Percentiles rank a stretch among this genome's conserved stretches.
phyloP scores from a whole-genome alignment of 495 filamentous ascomycete genomes.

The Neurospora discreta region DNA sequence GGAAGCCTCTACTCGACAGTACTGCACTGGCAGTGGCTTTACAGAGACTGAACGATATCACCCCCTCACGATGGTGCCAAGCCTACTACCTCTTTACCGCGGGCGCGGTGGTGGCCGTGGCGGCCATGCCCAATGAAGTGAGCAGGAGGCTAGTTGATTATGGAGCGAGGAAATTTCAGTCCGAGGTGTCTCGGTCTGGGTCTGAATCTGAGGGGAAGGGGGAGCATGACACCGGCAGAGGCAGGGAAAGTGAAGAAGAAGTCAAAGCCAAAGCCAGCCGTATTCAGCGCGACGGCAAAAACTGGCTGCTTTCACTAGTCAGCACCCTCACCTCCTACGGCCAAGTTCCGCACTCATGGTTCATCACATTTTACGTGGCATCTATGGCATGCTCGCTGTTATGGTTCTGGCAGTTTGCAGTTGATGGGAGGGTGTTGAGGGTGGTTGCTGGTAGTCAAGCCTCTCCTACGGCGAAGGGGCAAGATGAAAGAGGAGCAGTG shows the following conservation, averaged over 20 bases:
- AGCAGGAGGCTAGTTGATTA: conserved; percentile 35
- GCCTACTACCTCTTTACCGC: conserved; percentile 34
- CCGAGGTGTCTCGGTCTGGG: neutral
- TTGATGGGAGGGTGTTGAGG: conserved; percentile 40
- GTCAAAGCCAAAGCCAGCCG: no score
- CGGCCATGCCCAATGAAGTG: conserved; percentile 27
- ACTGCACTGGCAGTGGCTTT: neutral
- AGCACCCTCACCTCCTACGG: conserved; percentile 22
- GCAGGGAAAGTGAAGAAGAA: neutral
- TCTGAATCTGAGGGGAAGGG: neutral
- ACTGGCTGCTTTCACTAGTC: conserved; percentile 16
- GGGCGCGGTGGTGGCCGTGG: conserved; percentile 24
- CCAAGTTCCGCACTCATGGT: conserved; percentile 76
- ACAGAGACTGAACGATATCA: neutral
- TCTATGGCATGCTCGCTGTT: conserved; percentile 62
- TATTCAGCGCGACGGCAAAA: no score
- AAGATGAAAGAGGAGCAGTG: neutral
- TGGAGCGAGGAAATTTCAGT: conserved; percentile 30
- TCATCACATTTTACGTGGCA: conserved; percentile 73
- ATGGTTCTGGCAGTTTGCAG: conserved; percentile 61
- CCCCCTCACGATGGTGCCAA: conserved; percentile 33
- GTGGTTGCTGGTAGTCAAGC: conserved; percentile 27
- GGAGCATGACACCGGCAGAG: neutral
- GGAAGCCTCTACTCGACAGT: neutral
- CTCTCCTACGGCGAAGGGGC: conserved; percentile 7